These are phyloP conservation scores for Tympanopsis confertula DNA, from an alignment of 2,329 filamentous ascomycete genomes.

Conservation along the genomic window DNA sequence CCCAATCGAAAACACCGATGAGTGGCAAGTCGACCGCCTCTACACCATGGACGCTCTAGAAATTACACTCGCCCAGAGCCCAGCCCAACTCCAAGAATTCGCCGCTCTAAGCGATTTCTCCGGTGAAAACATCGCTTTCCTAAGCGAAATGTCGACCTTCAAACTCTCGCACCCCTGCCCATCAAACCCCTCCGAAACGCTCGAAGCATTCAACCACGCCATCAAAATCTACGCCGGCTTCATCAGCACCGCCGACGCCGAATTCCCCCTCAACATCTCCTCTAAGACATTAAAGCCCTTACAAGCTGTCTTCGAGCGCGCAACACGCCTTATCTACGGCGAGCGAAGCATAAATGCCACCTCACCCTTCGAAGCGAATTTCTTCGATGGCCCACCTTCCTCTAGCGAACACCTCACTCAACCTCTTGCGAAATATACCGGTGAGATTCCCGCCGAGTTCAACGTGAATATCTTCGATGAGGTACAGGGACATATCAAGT, in stretches of 20 bases:
- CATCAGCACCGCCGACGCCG: constrained; percentile 30
- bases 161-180: constrained; percentile 11
- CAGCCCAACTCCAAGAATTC: constrained; percentile 34
- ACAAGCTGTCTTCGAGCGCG: constrained; percentile 26
- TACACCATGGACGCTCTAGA: constrained; percentile 40
- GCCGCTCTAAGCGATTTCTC: constrained; percentile 42
- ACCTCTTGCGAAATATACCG: constrained; percentile 14
- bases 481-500: constrained; percentile 49
- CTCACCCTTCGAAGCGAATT: constrained; percentile 7
- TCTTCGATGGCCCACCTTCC: neutral
- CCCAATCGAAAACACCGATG: constrained; percentile 9
- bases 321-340: constrained; percentile 20
- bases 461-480: constrained; percentile 41
- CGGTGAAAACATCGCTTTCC: constrained; percentile 45
- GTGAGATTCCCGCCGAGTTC: constrained; percentile 35
- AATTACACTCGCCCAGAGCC: constrained; percentile 30
- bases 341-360: constrained; percentile 9
- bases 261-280: constrained; percentile 39
- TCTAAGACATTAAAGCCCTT: constrained; percentile 26
- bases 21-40: constrained; percentile 24
- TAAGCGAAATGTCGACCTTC: constrained; percentile 33
- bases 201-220: constrained; percentile 25
- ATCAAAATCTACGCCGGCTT: constrained; percentile 35
- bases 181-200: too few relatives aligned
- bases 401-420: neutral